These are phyloP conservation scores for Actinomortierella wolfii DNA, from an alignment of 371 early-diverging fungal species.

Conservation along the genomic window DNA sequence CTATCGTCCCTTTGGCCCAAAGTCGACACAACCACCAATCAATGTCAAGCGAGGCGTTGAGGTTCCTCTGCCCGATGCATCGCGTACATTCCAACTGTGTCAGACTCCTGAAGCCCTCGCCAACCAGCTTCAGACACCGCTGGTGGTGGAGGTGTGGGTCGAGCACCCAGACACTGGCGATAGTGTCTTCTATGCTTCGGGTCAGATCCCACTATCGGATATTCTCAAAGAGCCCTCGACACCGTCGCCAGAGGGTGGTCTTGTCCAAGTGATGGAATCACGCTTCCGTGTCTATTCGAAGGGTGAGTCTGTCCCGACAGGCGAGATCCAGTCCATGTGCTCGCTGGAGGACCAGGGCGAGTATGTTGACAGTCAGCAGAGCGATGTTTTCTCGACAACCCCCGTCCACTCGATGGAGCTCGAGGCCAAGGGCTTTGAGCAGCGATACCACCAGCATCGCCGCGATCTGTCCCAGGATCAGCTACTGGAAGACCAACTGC, in stretches of 20 bases:
- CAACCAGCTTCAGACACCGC: constrained; percentile 39
- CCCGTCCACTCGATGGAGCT: constrained; percentile 47
- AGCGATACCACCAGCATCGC: not conserved
- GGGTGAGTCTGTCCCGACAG: constrained; percentile 21
- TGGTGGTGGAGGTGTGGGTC: constrained; percentile 42
- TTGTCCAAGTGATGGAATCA: constrained; percentile 26
- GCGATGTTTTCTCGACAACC: constrained; percentile 41
- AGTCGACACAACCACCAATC: constrained; percentile 39
- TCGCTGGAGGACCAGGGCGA: constrained; percentile 44
- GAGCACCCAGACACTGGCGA: constrained; percentile 31
- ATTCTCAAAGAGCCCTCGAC: constrained; percentile 22
- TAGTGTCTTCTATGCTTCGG: constrained; percentile 30
- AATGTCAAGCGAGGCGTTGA: constrained; percentile 19
- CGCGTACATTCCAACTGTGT: constrained; percentile 44
- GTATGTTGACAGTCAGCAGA: constrained; percentile 46
- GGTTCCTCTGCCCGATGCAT: constrained; percentile 24
- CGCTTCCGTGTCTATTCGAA: constrained; percentile 17
- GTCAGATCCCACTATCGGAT: constrained; percentile 36
- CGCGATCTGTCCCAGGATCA: not conserved
- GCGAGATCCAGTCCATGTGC: constrained; percentile 38
- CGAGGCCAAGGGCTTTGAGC: constrained; percentile 3
- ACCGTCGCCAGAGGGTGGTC: constrained; percentile 21
- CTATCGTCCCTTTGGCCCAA: constrained; percentile 44
- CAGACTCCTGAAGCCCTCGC: constrained; percentile 40
- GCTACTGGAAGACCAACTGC: not conserved